Evolutionary conservation across 441 rosid species (phyloP).

Genomic region (Erodium trifolium): DNA sequence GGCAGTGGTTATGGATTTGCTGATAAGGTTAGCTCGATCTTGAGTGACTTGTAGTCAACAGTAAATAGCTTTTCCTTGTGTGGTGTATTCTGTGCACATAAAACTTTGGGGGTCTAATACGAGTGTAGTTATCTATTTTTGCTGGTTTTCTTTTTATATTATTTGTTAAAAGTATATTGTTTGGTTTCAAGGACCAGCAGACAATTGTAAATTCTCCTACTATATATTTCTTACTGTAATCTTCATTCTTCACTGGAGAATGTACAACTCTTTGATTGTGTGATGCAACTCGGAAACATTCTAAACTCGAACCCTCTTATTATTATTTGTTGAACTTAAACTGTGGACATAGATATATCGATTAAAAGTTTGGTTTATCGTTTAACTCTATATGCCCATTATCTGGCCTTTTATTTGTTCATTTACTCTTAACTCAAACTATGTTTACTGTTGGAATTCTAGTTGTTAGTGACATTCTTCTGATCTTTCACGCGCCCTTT

Average conservation of each 20-base stretch:
- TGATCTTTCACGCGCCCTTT: neutral
- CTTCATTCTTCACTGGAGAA: neutral
- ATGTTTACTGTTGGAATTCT: neutral
- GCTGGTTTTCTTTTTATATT: neutral
- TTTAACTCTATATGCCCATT: neutral
- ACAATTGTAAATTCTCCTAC: neutral
- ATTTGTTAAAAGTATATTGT: neutral
- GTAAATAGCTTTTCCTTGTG: neutral
- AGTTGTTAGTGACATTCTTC: neutral
- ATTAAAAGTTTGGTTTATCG: neutral
- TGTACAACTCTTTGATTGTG: neutral
- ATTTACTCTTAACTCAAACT: neutral
- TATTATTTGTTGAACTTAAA: neutral
- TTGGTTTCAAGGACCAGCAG: neutral
- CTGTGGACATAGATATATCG: neutral
- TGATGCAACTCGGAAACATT: neutral
- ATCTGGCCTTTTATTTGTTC: neutral
- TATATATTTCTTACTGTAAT: neutral
- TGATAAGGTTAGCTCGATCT: slow-evolving; percentile 64
- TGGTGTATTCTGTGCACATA: neutral
- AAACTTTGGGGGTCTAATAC: neutral
- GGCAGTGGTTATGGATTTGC: slow-evolving; percentile 93
- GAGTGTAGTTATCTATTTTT: neutral
- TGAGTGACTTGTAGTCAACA: neutral
- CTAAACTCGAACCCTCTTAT: neutral